These are phyloP conservation scores for Urtica urens DNA, from an alignment of 306 rosid genomes.

Conservation along the genomic window DNA sequence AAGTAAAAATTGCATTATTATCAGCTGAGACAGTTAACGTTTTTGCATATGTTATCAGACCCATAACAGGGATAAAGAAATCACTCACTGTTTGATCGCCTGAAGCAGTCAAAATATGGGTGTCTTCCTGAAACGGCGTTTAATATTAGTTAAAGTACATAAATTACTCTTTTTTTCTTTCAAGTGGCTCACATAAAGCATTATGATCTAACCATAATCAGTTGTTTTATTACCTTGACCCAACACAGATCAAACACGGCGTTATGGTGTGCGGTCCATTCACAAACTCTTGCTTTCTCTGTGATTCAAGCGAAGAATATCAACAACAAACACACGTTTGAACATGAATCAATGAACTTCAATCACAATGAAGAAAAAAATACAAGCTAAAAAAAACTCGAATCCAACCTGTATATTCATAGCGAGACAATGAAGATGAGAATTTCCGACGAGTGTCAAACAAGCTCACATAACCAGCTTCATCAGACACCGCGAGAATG, in stretches of 20 bases:
- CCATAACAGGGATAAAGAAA: no score
- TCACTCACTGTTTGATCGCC: constrained; percentile 89
- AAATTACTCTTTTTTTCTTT: no score
- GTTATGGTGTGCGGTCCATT: constrained; percentile 72
- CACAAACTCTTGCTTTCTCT: constrained; percentile 49
- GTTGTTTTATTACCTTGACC: constrained; percentile 50
- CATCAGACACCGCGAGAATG: constrained; percentile 71
- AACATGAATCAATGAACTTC: no score
- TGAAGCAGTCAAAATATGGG: constrained; percentile 80
- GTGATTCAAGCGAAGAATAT: constrained; percentile 4
- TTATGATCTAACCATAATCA: no score
- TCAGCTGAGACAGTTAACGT: no score
- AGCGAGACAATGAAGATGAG: constrained; percentile 19
- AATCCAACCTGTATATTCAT: constrained; percentile 49
- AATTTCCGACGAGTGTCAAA: constrained; percentile 44
- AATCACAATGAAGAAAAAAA: background rate
- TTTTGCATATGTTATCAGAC: no score
- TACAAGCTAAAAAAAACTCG: background rate
- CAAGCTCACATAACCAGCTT: constrained; percentile 69
- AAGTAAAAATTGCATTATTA: constrained; percentile 5
- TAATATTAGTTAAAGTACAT: background rate
- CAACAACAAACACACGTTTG: no score
- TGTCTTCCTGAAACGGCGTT: constrained; percentile 47
- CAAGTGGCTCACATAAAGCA: no score
- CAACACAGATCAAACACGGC: constrained; percentile 83